Evolutionary conservation across 352 stramenopile genomes (phyloP), one percentile per base, ranked within the genome.

Genomic region (Pythium pyrilobum): DNA sequence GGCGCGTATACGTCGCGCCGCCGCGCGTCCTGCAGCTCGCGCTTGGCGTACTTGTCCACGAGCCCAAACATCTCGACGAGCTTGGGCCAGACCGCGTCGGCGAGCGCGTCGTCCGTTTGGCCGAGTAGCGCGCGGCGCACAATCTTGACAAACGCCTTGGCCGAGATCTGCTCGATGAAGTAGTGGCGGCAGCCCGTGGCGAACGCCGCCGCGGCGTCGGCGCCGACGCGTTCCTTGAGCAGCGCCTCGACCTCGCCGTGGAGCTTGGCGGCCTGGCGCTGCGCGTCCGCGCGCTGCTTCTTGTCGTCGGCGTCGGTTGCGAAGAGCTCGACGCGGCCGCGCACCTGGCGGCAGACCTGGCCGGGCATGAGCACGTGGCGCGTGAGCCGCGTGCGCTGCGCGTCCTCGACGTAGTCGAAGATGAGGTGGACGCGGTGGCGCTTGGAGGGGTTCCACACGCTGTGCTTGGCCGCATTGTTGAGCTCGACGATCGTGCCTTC

Each of bases 391-490:
- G 60, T 45, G 23, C 39, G 47, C 37, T 73, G 55, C 16, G 44
- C 27, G 27, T 45, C 46, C 57, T 98, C 87, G 4, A 98, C 87
- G 65, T 98, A 98, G 78, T 98, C 96, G 51, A 98, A 87, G 66
- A 98, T 98, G 39, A 98, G 74, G 71, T 98, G 96, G n/a, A 98
- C 90, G 25, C 96, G 85, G 61, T 89, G 64, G n/a, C 81, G 58
- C 23, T 66, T 46, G 43, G 69, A 82, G 24, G 77, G 77, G 70
- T 98, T 98, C 46, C 83, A 85, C 8, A 98, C 79, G 54, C 64
- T 76, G 74, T 98, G 93, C 66, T 98, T 98, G 45, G 87, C 87
- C 43, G 96, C 88, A 68, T 98, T 98, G 74, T 98, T 98, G 50
- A 98, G 93, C 81, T 98, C 96, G 66, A 98, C 87, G 28, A 98